phyloP scores from a whole-genome alignment of 441 rosid species.

The Mallotus japonicus region DNA sequence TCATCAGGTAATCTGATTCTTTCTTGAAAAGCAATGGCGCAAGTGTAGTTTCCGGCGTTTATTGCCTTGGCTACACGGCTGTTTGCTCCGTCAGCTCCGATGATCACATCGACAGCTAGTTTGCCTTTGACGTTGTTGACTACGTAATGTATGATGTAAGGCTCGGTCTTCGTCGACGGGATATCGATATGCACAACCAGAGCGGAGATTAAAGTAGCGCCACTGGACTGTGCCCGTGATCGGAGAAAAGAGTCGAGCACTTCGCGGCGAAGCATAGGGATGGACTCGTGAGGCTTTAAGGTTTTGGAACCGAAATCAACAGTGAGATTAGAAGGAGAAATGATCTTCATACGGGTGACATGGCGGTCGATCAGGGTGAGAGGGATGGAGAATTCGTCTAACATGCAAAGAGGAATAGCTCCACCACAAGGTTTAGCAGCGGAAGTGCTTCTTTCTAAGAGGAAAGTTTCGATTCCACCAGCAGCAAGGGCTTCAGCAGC shows the following conservation, averaged over 20 bases:
- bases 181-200: conserved; percentile 51
- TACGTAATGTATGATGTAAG: conserved; percentile 53
- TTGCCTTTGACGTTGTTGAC: conserved; percentile 29
- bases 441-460: conserved; percentile 53
- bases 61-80: conserved; percentile 55
- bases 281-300: conserved; percentile 48
- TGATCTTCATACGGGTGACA: conserved; percentile 58
- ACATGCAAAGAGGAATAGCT: conserved; percentile 70
- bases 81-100: conserved; percentile 71
- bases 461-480: conserved; percentile 60
- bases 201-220: conserved; percentile 43
- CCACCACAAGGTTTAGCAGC: conserved; percentile 69
- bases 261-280: conserved; percentile 72
- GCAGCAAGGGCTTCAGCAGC: conserved; percentile 53
- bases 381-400: conserved; percentile 62
- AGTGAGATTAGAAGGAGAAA: conserved; percentile 63
- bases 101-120: conserved; percentile 47
- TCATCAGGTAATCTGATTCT: conserved; percentile 55
- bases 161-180: conserved; percentile 33
- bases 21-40: conserved; percentile 69
- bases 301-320: conserved; percentile 63
- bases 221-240: conserved; percentile 46
- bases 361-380: conserved; percentile 52
- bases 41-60: conserved; percentile 48
- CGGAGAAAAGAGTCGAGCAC: conserved; percentile 69